A percentile compares a stretch with the other conserved stretches of the same genome.
Conservation (phyloP, 129 eudicot species). For the Ambrosia artemisiifolia region DNA sequence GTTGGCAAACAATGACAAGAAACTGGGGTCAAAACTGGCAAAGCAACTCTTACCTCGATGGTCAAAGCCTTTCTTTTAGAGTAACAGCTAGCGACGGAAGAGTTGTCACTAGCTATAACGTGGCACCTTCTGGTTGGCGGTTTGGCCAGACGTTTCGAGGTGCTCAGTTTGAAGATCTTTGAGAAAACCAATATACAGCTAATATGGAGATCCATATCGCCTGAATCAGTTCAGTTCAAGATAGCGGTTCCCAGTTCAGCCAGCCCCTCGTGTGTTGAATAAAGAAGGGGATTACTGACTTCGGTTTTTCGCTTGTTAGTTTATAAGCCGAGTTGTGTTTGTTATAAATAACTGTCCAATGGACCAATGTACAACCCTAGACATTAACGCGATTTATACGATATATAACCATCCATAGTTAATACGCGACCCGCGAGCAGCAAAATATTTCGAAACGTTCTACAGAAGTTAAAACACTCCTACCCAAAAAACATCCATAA, state of each 20-base stretch:
- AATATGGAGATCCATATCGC: neutral
- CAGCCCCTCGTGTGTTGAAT: neutral
- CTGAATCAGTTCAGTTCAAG: no score
- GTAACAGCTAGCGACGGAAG: slow-evolving; percentile 56
- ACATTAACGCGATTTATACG: neutral
- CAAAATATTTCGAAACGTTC: slow-evolving; percentile 20
- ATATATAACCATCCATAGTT: neutral
- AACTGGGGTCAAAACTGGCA: slow-evolving; percentile 88
- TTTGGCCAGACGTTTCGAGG: slow-evolving; percentile 75
- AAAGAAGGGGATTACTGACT: slow-evolving; percentile 9
- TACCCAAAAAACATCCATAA: slow-evolving; percentile 14
- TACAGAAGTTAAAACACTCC: slow-evolving; percentile 28
- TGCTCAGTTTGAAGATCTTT: slow-evolving; percentile 34
- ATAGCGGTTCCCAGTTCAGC: no score
- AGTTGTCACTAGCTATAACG: slow-evolving; percentile 52
- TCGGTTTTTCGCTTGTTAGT: neutral
- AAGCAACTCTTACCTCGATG: slow-evolving; percentile 53
- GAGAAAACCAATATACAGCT: neutral
- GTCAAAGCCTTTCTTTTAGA: slow-evolving; percentile 60
- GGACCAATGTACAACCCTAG: neutral
- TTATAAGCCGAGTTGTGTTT: neutral
- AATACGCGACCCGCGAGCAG: neutral
- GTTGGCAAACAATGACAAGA: slow-evolving; percentile 65
- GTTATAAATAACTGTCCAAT: neutral
- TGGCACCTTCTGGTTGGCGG: slow-evolving; percentile 59